phyloP scores from a whole-genome alignment of 768 basidiomycete species.

The Tephrocybe rancida region DNA sequence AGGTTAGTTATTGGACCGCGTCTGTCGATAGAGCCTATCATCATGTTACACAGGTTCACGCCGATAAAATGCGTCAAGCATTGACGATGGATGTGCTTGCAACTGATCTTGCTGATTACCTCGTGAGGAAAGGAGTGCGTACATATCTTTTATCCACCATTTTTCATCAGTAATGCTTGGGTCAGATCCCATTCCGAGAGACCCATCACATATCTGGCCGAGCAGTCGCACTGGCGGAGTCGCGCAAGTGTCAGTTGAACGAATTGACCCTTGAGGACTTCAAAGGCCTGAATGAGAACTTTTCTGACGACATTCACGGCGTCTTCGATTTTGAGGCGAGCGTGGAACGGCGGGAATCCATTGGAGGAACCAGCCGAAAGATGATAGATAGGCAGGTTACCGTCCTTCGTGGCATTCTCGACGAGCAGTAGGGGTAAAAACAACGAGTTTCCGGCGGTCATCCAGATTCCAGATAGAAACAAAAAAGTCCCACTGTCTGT shows the following conservation, averaged over 20 bases:
- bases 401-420: conserved; percentile 66
- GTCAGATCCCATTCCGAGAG: conserved; percentile 94
- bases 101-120: conserved; percentile 98
- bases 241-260: conserved; percentile 77
- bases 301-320: conserved; percentile 76
- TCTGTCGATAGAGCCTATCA: background rate
- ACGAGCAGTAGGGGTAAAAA: conserved; percentile 16
- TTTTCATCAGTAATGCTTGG: background rate
- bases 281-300: conserved; percentile 72
- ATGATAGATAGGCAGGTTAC: conserved; percentile 88
- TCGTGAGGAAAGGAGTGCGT: conserved; percentile 96
- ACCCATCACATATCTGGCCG: conserved; percentile 98
- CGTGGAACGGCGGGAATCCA: conserved; percentile 89
- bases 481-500: too few species aligned
- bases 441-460: background rate
- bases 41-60: conserved; percentile 68
- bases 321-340: conserved; percentile 97
- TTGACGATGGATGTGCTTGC: conserved; percentile 98
- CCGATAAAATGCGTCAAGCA: conserved; percentile 86
- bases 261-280: conserved; percentile 82
- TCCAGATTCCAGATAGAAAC: background rate
- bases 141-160: background rate
- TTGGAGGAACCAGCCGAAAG: conserved; percentile 86
- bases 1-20: conserved; percentile 46
- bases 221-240: conserved; percentile 93